Conservation (phyloP, 108 stramenopile species). For the Fragilaria crotonensis region DNA sequence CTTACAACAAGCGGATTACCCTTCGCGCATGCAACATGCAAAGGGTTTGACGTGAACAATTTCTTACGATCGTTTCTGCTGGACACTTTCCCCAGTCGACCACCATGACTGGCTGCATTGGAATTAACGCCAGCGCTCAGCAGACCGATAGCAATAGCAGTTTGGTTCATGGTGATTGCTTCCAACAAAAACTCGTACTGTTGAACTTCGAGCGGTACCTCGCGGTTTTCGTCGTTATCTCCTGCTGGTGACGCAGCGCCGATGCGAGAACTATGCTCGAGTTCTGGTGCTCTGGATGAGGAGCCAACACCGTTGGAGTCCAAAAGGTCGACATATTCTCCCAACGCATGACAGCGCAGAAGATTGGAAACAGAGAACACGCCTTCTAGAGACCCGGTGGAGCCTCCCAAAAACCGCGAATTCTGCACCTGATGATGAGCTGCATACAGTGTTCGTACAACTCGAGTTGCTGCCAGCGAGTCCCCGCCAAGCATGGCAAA, state of each 20-base stretch:
- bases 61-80: slow-evolving; percentile 24
- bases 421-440: slow-evolving; percentile 50
- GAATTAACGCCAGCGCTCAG: slow-evolving; percentile 60
- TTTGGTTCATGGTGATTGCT: slow-evolving; percentile 40
- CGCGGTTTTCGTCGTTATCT: not conserved
- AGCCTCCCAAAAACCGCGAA: slow-evolving; percentile 63
- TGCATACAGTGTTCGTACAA: slow-evolving; percentile 67
- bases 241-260: not conserved
- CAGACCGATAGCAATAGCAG: slow-evolving; percentile 39
- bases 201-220: not conserved
- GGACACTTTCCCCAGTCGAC: slow-evolving; percentile 39
- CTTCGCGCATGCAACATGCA: slow-evolving; percentile 64
- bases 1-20: slow-evolving; percentile 42
- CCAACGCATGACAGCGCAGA: slow-evolving; percentile 43
- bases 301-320: slow-evolving; percentile 20
- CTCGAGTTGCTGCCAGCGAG: slow-evolving; percentile 69
- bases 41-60: slow-evolving; percentile 48
- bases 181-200: slow-evolving; percentile 60
- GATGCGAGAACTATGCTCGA: not conserved
- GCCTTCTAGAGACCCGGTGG: slow-evolving; percentile 49
- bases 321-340: slow-evolving; percentile 69
- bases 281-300: not conserved
- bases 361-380: slow-evolving; percentile 51
- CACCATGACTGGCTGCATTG: slow-evolving; percentile 31
- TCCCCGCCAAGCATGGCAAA: slow-evolving; percentile 81